These are phyloP conservation scores for Phanerodontia chrysosporium DNA, from an alignment of 768 basidiomycete species.

Conservation along the genomic window DNA sequence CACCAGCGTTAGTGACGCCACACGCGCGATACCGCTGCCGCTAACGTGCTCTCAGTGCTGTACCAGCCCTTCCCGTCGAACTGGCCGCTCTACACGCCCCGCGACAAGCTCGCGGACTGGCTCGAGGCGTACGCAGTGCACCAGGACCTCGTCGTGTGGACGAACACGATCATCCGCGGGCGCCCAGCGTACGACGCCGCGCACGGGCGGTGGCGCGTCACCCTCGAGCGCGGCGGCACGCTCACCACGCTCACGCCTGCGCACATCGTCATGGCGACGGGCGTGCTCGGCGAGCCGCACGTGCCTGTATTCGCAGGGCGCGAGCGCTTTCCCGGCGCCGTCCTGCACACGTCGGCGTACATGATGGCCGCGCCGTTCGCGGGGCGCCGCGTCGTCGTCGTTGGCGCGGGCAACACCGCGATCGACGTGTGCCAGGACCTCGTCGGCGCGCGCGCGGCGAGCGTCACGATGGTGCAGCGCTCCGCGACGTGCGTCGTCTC, in stretches of 20 bases:
- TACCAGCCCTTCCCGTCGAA: conserved; percentile 30
- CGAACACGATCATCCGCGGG: conserved; percentile 27
- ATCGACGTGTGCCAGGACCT: conserved; percentile 39
- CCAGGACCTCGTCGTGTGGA: conserved; percentile 42
- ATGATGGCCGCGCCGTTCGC: conserved; percentile 23
- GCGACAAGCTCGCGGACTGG: conserved; percentile 40
- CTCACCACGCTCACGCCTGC: conserved; percentile 27
- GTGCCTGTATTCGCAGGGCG: conserved; percentile 24
- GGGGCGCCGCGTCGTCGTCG: conserved; percentile 34
- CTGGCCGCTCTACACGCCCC: conserved; percentile 37
- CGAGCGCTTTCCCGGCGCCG: conserved; percentile 28
- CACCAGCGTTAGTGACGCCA: conserved; percentile 14
- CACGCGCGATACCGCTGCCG: neutral
- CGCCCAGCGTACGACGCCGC: conserved; percentile 30
- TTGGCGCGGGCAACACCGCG: conserved; percentile 38
- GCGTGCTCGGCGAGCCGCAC: conserved; percentile 30
- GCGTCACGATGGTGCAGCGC: conserved; percentile 40
- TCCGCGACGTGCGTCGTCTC: conserved; percentile 35
- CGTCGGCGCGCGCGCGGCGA: conserved; percentile 25
- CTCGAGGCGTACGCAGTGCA: conserved; percentile 35
- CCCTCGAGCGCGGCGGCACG: conserved; percentile 28
- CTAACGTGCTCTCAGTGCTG: neutral
- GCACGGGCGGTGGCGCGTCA: conserved; percentile 32
- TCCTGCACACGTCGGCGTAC: conserved; percentile 30
- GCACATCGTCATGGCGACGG: conserved; percentile 38